A percentile compares a stretch with the other conserved stretches of the same genome.
Evolutionary conservation across 139 green algal species (phyloP).

Genomic region (Picocystis salinarum): DNA sequence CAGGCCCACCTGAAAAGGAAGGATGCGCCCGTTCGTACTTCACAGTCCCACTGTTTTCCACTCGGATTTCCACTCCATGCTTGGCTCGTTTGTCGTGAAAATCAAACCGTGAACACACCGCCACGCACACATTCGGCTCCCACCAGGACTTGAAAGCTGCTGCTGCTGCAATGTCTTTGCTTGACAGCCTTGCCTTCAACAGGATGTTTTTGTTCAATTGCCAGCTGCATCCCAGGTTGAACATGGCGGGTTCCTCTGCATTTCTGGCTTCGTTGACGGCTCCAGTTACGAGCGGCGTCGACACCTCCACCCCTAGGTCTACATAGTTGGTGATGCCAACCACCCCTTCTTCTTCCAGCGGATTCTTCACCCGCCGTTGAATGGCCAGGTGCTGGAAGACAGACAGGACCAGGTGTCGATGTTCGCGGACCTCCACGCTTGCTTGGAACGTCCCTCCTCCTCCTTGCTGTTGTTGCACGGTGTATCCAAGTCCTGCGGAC

Average conservation of each 20-base stretch:
- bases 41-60: conserved; percentile 46
- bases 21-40: conserved; percentile 13
- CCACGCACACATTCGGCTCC: conserved; percentile 31
- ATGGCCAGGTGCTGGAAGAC: conserved; percentile 41
- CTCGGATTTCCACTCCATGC: conserved; percentile 17
- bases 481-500: conserved; percentile 1
- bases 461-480: not conserved
- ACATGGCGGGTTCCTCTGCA: too few species aligned
- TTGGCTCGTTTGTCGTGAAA: conserved; percentile 8
- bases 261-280: too few species aligned
- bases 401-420: conserved; percentile 14
- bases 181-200: conserved; percentile 36
- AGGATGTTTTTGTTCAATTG: conserved; percentile 63
- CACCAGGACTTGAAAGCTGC: conserved; percentile 38
- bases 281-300: conserved; percentile 11
- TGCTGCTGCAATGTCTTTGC: conserved; percentile 13
- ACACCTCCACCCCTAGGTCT: conserved; percentile 43
- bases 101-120: conserved; percentile 5
- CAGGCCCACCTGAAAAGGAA: too few species aligned
- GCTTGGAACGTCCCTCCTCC: conserved; percentile 27
- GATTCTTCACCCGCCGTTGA: conserved; percentile 44
- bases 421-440: conserved; percentile 26
- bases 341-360: conserved; percentile 39
- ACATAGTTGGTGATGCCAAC: conserved; percentile 73
- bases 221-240: not conserved